Evolutionary conservation across 2,329 filamentous ascomycete genomes (phyloP).

Genomic region (Periglandula ipomoeae): DNA sequence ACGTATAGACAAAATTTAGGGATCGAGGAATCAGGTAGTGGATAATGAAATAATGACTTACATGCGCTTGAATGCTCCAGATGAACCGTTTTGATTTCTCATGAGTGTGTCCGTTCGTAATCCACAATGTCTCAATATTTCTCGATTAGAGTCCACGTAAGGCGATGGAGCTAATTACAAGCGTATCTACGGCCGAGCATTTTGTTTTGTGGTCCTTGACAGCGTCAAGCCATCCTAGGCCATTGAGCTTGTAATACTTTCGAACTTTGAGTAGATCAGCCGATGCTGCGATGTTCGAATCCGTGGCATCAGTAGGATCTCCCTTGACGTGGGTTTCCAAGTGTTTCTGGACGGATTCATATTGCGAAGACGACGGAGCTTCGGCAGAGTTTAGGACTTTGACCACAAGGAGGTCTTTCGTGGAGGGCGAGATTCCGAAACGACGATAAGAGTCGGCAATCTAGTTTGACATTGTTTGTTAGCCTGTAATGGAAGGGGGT

Average conservation of each 20-base stretch:
- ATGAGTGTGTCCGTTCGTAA: neutral
- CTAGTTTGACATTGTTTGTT: slow-evolving; percentile 31
- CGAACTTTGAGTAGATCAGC: slow-evolving; percentile 62
- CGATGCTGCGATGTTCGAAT: slow-evolving; percentile 48
- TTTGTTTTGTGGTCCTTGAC: slow-evolving; percentile 34
- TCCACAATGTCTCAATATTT: too few species aligned
- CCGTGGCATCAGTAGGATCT: slow-evolving; percentile 45
- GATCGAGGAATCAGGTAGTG: neutral
- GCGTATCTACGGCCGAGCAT: slow-evolving; percentile 52
- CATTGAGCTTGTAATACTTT: slow-evolving; percentile 81
- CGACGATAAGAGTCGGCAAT: slow-evolving; percentile 87
- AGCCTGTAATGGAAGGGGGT: neutral
- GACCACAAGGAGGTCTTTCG: slow-evolving; percentile 65
- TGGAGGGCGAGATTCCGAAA: slow-evolving; percentile 69
- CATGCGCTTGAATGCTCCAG: neutral
- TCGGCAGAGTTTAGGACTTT: slow-evolving; percentile 56
- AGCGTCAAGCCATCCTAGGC: slow-evolving; percentile 39
- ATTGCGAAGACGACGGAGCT: slow-evolving; percentile 28
- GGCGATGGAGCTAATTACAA: slow-evolving; percentile 70
- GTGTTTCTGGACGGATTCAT: slow-evolving; percentile 47
- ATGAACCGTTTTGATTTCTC: neutral
- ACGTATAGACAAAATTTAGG: neutral
- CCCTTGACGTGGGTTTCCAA: slow-evolving; percentile 55
- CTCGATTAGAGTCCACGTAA: slow-evolving; percentile 27
- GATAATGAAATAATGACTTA: slow-evolving; percentile 2